A percentile compares a stretch with the other conserved stretches of the same genome.
These are phyloP conservation scores for Bonia amplexicaulis DNA, from an alignment of 176 grass and related monocot genomes.

Conservation along the genomic window DNA sequence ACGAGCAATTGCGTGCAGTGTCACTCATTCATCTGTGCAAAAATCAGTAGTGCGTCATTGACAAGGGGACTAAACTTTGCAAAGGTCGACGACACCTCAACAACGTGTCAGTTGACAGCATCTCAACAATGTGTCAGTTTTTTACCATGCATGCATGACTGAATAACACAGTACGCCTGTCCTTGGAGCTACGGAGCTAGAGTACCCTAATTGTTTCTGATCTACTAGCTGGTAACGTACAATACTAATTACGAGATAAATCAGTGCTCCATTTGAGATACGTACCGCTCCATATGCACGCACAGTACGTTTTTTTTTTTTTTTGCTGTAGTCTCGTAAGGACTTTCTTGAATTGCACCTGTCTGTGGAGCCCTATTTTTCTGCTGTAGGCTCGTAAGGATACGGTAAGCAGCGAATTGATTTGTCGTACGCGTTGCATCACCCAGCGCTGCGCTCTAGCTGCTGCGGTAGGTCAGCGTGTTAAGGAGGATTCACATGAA, in stretches of 20 bases:
- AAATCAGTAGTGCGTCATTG: not conserved
- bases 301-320: not conserved
- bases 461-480: not conserved
- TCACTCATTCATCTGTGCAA: not conserved
- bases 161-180: not conserved
- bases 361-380: not conserved
- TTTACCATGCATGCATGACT: not conserved
- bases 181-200: not conserved
- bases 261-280: not conserved
- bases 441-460: not conserved
- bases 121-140: not conserved
- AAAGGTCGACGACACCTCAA: not conserved
- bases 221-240: not conserved
- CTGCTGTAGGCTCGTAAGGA: not conserved
- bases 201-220: not conserved
- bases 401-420: not conserved
- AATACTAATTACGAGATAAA: not conserved
- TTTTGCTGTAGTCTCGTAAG: not conserved
- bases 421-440: not conserved
- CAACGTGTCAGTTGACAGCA: not conserved
- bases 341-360: not conserved
- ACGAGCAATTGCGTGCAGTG: not conserved
- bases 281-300: not conserved
- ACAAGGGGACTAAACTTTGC: not conserved
- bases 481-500: slow-evolving; percentile 23